Evolutionary conservation across 1,284 basidiomycete species (phyloP), one percentile per base, ranked within the genome.

Genomic region (Irpex sp.): DNA sequence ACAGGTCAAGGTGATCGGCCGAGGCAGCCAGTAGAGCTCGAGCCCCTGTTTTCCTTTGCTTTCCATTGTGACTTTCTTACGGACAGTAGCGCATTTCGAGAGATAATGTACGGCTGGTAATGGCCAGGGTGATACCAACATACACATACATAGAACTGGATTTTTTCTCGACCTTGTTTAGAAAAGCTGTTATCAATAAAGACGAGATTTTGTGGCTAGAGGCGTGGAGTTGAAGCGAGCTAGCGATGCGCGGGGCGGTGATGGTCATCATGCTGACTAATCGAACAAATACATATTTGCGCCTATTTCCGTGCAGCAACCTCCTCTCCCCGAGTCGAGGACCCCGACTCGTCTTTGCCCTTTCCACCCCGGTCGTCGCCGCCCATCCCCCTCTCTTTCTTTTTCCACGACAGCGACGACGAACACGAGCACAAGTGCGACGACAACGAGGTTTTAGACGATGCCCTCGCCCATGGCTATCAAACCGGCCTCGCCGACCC

Each of bases 401-500:
- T 60, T 61, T 33, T 19, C 57, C 26, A 43, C 60, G 57, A 33
- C 57, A 21, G 50, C 58, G 43, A 61, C 62, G 47, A 51, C 58
- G 57, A 57, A 59, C 60, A 63, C 62, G 59, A 54, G 53, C 61
- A 65, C 64, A 62, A 68, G 55, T 17, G 46, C 47, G 55, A 63
- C 61, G 33, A 26, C 57, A 13, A 53, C 61, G 33, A 51, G 58
- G 55, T 60, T 57, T 53, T 26, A 61, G 17, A 64, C 33, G 31
- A 84, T 85, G 78, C 79, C 84, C 50, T 81, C 85, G 5, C 81
- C 83, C 56, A 83, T 86, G 59, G 81, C 83, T 3, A 68, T 82
- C 59, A 75, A 75, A 60, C 72, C 77, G 54, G 70, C 78, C n/a
- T 78, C 79, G 39, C 81, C 78, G 43, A 74, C 76, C 0, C 71